Evolutionary conservation across 2,329 filamentous ascomycete genomes (phyloP).

Genomic region (Talaromyces sp.): DNA sequence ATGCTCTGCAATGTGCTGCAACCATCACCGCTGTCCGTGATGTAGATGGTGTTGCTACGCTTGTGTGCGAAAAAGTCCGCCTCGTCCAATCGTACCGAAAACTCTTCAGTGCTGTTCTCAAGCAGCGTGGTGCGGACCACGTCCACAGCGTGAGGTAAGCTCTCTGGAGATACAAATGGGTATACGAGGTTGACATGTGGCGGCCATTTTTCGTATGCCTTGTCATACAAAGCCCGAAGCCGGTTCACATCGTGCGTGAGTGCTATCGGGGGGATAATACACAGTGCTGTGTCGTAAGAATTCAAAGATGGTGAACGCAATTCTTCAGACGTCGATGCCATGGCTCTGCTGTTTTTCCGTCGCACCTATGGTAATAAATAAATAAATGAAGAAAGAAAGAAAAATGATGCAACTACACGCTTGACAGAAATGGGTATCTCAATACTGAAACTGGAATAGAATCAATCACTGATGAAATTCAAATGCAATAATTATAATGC

Average conservation of each 20-base stretch:
- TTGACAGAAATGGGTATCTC: not conserved
- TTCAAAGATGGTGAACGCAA: slow-evolving; percentile 8
- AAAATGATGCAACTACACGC: not conserved
- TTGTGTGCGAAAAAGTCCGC: slow-evolving; percentile 47
- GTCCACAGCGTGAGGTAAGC: slow-evolving; percentile 41
- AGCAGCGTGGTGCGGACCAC: slow-evolving; percentile 34
- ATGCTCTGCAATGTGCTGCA: slow-evolving; percentile 4
- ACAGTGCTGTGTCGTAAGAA: slow-evolving; percentile 57
- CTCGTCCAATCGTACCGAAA: slow-evolving; percentile 27
- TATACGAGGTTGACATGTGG: slow-evolving; percentile 63
- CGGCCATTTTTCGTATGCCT: slow-evolving; percentile 57
- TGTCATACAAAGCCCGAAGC: slow-evolving; percentile 59
- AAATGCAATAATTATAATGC: not conserved
- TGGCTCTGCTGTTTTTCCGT: not conserved
- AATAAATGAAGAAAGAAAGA: not conserved
- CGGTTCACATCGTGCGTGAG: slow-evolving; percentile 48
- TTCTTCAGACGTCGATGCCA: not conserved
- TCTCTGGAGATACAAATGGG: slow-evolving; percentile 53
- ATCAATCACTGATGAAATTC: not conserved
- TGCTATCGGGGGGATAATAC: slow-evolving; percentile 50
- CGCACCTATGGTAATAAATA: not conserved
- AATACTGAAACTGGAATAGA: not conserved
- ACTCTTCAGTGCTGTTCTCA: not conserved
- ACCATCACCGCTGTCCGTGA: slow-evolving; percentile 17
- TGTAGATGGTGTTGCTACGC: slow-evolving; percentile 47